phyloP scores from a whole-genome alignment of 768 basidiomycete species.

The Amanita jacksonii region DNA sequence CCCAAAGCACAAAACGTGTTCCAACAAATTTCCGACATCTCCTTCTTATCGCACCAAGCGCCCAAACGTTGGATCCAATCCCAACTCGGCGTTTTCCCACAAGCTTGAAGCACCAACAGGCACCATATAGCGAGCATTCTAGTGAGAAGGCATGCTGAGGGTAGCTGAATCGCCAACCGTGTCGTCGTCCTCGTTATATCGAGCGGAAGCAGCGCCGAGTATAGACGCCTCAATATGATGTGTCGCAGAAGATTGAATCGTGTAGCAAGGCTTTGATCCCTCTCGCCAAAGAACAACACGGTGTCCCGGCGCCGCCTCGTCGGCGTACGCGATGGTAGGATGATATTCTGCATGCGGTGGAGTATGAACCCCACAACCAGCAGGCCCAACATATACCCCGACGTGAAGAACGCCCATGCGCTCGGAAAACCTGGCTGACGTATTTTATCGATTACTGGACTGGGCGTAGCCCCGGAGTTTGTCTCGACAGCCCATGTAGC shows the following conservation, averaged over 20 bases:
- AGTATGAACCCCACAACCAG: slow-evolving; percentile 59
- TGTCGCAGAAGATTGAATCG: slow-evolving; percentile 16
- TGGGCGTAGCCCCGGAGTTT: background rate
- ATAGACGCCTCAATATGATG: slow-evolving; percentile 19
- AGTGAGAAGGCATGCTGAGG: slow-evolving; percentile 52
- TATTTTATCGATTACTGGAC: slow-evolving; percentile 2
- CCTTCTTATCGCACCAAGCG: slow-evolving; percentile 35
- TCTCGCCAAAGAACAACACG: background rate
- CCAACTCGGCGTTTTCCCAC: slow-evolving; percentile 26
- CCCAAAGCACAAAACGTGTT: slow-evolving; percentile 62
- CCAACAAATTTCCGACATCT: slow-evolving; percentile 66
- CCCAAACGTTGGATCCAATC: slow-evolving; percentile 20
- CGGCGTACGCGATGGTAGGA: slow-evolving; percentile 50
- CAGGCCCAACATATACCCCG: slow-evolving; percentile 61
- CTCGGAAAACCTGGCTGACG: slow-evolving; percentile 34
- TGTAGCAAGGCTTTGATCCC: background rate
- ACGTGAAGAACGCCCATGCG: slow-evolving; percentile 65
- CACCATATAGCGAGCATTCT: slow-evolving; percentile 50
- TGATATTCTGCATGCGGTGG: slow-evolving; percentile 71
- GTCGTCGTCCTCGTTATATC: slow-evolving; percentile 52
- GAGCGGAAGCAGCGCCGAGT: slow-evolving; percentile 46
- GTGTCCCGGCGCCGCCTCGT: slow-evolving; percentile 7
- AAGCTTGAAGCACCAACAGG: slow-evolving; percentile 49
- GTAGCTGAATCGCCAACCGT: slow-evolving; percentile 49
- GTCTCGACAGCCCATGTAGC: background rate